These are phyloP conservation scores for Hortiboletus campestris DNA, from an alignment of 768 basidiomycete species.

Conservation along the genomic window DNA sequence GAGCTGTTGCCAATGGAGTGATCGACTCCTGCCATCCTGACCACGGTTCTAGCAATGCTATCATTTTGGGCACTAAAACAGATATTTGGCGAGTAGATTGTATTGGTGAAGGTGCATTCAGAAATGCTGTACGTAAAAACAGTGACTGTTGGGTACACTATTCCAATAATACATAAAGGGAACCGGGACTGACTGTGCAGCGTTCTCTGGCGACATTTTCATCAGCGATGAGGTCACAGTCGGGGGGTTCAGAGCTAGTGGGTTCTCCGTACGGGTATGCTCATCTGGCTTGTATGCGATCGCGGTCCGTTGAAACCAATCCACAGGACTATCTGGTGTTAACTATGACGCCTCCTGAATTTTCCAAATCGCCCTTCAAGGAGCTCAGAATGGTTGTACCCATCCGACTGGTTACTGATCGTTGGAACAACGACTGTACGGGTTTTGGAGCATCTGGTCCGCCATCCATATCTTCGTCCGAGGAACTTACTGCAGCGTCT, in stretches of 20 bases:
- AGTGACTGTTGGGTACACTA: background rate
- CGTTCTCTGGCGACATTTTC: slow-evolving; percentile 62
- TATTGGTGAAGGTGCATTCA: slow-evolving; percentile 65
- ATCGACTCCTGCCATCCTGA: background rate
- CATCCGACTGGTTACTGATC: slow-evolving; percentile 62
- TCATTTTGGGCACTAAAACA: slow-evolving; percentile 53
- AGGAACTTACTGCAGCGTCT: slow-evolving; percentile 19
- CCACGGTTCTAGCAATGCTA: slow-evolving; percentile 39
- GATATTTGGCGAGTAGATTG: slow-evolving; percentile 69
- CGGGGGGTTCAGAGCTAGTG: slow-evolving; percentile 64
- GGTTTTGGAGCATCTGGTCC: slow-evolving; percentile 11
- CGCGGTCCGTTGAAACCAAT: background rate
- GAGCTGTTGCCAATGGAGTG: slow-evolving; percentile 5
- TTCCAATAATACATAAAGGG: slow-evolving; percentile 39
- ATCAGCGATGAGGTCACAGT: slow-evolving; percentile 48
- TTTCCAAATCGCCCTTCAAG: slow-evolving; percentile 49
- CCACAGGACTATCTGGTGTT: slow-evolving; percentile 66
- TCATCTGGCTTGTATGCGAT: background rate
- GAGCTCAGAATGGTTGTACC: slow-evolving; percentile 65
- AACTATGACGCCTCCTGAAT: slow-evolving; percentile 57
- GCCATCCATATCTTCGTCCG: slow-evolving; percentile 22
- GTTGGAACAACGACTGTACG: slow-evolving; percentile 43
- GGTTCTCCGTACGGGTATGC: slow-evolving; percentile 60
- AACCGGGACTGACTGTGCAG: slow-evolving; percentile 60
- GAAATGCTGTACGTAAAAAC: slow-evolving; percentile 45